Evolutionary conservation across 495 filamentous ascomycete genomes (phyloP).

Genomic region (Achaetomiella virescens): DNA sequence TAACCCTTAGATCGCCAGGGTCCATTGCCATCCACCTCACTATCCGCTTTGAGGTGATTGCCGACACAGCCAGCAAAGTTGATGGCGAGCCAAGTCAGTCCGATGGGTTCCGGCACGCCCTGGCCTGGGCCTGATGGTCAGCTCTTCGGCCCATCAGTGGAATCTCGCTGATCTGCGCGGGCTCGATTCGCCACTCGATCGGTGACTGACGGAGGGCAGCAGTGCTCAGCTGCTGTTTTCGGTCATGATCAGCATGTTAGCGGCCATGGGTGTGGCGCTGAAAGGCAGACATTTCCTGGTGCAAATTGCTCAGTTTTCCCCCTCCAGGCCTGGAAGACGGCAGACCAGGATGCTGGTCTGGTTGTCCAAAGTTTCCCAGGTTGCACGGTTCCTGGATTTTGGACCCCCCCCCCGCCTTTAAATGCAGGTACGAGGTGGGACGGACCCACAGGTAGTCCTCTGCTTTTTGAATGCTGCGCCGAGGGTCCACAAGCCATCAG

Average conservation of each 20-base stretch:
- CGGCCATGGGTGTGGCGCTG: not conserved
- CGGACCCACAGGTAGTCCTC: not conserved
- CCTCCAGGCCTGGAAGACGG: too few relatives aligned
- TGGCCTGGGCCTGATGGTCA: not conserved
- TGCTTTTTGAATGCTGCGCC: not conserved
- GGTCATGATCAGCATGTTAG: slow-evolving; percentile 5
- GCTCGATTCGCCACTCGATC: not conserved
- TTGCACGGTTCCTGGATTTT: slow-evolving; percentile 4
- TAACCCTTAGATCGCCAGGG: slow-evolving; percentile 9
- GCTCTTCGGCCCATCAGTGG: not conserved
- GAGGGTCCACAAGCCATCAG: too few relatives aligned
- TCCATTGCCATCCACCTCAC: not conserved
- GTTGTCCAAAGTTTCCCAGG: not conserved
- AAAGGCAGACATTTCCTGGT: slow-evolving; percentile 1
- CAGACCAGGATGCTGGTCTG: slow-evolving; percentile 1
- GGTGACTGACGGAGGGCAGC: not conserved
- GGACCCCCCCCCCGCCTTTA: not conserved
- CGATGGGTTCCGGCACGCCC: too few relatives aligned
- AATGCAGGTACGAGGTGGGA: slow-evolving; percentile 11
- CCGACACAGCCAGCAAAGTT: too few relatives aligned
- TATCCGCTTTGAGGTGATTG: too few relatives aligned
- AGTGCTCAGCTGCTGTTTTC: not conserved
- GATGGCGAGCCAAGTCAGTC: too few relatives aligned
- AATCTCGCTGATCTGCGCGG: not conserved
- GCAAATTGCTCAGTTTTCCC: slow-evolving; percentile 5